Conservation (phyloP, 1,284 basidiomycete genomes). For the Fomitopsis schrenkii region DNA sequence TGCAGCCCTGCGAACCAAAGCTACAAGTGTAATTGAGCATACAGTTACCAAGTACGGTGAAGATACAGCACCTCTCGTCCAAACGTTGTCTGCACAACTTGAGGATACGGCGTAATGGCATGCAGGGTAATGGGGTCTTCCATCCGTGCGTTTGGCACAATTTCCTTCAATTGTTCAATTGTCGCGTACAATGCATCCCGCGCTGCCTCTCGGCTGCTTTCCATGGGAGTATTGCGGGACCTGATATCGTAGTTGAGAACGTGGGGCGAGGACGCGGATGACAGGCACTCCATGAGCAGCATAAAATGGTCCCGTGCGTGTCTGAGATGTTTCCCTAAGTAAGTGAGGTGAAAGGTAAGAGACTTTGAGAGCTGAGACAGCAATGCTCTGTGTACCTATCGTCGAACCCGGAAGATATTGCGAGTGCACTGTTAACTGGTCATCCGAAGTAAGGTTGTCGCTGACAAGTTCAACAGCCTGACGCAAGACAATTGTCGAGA, state of each 20-base stretch:
- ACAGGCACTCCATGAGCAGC: conserved; percentile 55
- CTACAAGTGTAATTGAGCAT: conserved; percentile 31
- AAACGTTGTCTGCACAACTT: conserved; percentile 72
- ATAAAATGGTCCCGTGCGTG: conserved; percentile 80
- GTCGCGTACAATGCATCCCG: conserved; percentile 49
- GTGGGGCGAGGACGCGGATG: conserved; percentile 42
- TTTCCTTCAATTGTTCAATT: conserved; percentile 51
- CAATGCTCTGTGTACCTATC: conserved; percentile 49
- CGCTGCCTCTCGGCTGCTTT: conserved; percentile 59
- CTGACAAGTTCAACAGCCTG: conserved; percentile 73
- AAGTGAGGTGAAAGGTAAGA: neutral
- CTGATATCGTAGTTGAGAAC: conserved; percentile 72
- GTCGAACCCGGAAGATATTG: conserved; percentile 76
- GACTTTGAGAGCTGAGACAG: neutral
- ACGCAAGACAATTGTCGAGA: conserved; percentile 58
- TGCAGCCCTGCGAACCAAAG: conserved; percentile 85
- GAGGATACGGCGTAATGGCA: conserved; percentile 74
- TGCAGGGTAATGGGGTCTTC: conserved; percentile 61
- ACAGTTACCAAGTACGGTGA: neutral
- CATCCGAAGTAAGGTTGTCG: conserved; percentile 57
- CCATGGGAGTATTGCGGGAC: conserved; percentile 77
- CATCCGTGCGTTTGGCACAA: conserved; percentile 45
- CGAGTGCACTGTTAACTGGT: conserved; percentile 63
- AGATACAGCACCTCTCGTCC: conserved; percentile 64
- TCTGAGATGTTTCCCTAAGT: conserved; percentile 76